Evolutionary conservation across 805 yeast species (phyloP).

Genomic region (Yamadazyma takamatsuzukensis): DNA sequence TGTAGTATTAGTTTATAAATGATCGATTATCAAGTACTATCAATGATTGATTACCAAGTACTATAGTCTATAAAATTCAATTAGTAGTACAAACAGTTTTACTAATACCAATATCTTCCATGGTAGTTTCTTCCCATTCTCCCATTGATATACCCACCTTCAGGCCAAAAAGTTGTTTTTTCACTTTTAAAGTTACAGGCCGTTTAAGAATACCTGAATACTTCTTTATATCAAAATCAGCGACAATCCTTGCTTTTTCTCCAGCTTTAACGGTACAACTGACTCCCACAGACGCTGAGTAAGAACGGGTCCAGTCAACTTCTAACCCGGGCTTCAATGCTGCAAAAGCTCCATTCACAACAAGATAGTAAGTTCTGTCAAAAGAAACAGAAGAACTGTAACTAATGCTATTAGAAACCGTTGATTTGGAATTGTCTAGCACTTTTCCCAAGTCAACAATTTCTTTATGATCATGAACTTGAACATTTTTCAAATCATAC

Average conservation of each 20-base stretch:
- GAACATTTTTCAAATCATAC: conserved; percentile 3
- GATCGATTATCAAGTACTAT: too few species aligned
- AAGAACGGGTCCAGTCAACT: too few species aligned
- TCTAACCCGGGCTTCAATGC: too few species aligned
- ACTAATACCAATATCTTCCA: too few species aligned
- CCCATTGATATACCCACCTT: conserved; percentile 2
- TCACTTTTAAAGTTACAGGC: not conserved
- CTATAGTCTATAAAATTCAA: too few species aligned
- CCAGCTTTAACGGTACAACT: conserved; percentile 5
- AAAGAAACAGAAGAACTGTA: not conserved
- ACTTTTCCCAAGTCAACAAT: conserved; percentile 4
- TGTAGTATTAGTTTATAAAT: too few species aligned
- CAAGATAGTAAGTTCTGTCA: too few species aligned
- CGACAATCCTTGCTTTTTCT: not conserved
- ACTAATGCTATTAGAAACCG: conserved; percentile 1
- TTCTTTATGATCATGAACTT: not conserved
- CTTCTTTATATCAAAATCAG: not conserved
- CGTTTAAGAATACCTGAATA: conserved; percentile 4
- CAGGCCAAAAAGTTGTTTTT: not conserved
- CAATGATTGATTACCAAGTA: too few species aligned
- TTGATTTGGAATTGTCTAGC: conserved; percentile 6
- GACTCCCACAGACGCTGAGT: too few species aligned
- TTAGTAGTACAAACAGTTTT: too few species aligned
- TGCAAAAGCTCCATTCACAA: too few species aligned
- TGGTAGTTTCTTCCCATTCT: not conserved